Evolutionary conservation across 31 red algal species (phyloP).

Genomic region (Porphyra umbilicalis): DNA sequence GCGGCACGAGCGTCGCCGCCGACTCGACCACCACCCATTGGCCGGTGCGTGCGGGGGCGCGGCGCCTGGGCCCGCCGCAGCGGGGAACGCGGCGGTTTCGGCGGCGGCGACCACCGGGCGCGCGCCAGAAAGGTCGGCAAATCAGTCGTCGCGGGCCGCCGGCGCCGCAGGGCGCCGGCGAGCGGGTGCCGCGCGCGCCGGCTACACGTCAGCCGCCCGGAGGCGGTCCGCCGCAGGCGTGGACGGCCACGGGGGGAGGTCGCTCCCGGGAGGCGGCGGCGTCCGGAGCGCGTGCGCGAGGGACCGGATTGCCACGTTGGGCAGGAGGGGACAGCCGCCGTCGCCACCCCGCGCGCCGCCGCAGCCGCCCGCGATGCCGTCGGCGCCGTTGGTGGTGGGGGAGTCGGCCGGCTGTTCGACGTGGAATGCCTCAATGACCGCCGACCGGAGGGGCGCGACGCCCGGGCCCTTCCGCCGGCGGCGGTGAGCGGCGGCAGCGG

Average conservation of each 20-base stretch:
- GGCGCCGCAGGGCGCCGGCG: too few species aligned
- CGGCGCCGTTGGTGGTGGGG: neutral
- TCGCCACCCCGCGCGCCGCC: neutral
- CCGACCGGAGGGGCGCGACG: neutral
- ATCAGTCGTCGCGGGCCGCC: too few species aligned
- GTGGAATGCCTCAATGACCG: neutral
- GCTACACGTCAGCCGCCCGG: neutral
- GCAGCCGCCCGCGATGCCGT: neutral
- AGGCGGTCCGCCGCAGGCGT: neutral
- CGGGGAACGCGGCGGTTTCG: too few species aligned
- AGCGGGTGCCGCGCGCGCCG: too few species aligned
- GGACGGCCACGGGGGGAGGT: neutral
- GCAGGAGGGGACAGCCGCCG: neutral
- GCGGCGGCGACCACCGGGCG: too few species aligned
- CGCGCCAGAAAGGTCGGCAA: too few species aligned
- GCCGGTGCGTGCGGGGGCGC: too few species aligned
- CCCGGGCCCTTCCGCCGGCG: neutral
- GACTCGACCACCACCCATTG: too few species aligned
- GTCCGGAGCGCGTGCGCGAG: neutral
- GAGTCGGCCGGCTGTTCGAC: neutral
- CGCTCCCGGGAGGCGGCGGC: neutral
- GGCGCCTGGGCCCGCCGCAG: too few species aligned
- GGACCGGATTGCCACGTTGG: too few species aligned
- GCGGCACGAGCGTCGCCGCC: too few species aligned
- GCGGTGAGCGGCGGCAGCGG: neutral